Evolutionary conservation across 345 rosid genomes (phyloP).

Genomic region (Eucalyptus curtisii): DNA sequence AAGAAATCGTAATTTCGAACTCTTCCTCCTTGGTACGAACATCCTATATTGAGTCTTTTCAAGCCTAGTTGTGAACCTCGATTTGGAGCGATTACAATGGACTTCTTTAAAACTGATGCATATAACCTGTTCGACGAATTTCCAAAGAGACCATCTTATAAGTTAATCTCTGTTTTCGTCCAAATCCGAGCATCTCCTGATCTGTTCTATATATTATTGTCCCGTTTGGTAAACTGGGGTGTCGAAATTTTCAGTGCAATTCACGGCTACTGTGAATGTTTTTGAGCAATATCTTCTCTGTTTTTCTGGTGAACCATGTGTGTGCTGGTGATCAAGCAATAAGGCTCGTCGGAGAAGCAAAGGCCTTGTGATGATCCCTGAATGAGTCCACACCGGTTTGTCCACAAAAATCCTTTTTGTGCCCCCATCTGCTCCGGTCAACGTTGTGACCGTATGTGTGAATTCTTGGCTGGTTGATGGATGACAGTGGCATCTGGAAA

Average conservation of each 20-base stretch:
- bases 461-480: too few species aligned
- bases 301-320: too few species aligned
- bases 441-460: too few species aligned
- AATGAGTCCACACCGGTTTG: too few species aligned
- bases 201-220: background rate
- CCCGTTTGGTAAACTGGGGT: background rate
- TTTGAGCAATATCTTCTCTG: too few species aligned
- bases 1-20: background rate
- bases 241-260: accelerated
- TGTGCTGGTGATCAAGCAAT: too few species aligned
- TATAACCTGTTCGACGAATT: background rate
- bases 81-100: background rate
- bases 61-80: background rate
- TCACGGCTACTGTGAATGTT: accelerated
- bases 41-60: background rate
- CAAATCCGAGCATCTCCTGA: background rate
- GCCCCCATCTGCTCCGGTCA: too few species aligned
- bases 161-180: background rate
- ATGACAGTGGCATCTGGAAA: too few species aligned
- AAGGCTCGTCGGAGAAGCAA: too few species aligned
- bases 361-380: too few species aligned
- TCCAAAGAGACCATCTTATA: background rate
- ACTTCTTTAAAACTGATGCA: background rate
- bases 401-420: too few species aligned
- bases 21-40: background rate